Conservation (phyloP, 352 stramenopile genomes). For the Pythium phragmiticola region DNA sequence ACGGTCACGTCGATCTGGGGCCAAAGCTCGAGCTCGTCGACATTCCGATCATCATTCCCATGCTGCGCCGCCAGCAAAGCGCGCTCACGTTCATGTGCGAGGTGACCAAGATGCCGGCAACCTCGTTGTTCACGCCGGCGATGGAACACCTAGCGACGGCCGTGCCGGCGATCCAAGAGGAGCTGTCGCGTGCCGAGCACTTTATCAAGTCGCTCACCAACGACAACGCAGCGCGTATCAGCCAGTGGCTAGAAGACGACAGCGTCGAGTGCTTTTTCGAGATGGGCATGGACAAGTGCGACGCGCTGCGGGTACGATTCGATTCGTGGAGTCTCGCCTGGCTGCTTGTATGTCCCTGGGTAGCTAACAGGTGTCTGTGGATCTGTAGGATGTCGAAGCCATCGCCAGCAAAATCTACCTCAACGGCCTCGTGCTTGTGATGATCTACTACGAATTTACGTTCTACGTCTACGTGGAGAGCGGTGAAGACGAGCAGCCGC, state of each 20-base stretch:
- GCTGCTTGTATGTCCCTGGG: neutral
- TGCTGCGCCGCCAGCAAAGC: constrained; percentile 91
- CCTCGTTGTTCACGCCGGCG: constrained; percentile 83
- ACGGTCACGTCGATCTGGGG: constrained; percentile 89
- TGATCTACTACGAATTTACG: constrained; percentile 91
- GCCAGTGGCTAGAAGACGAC: constrained; percentile 90
- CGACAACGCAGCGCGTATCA: constrained; percentile 45
- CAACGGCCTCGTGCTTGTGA: constrained; percentile 87
- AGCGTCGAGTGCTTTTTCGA: constrained; percentile 92
- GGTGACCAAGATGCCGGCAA: constrained; percentile 87
- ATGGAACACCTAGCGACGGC: constrained; percentile 86
- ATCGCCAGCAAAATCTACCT: constrained; percentile 95
- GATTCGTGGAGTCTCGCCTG: neutral
- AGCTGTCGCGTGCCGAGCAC: constrained; percentile 81
- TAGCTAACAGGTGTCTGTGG: neutral
- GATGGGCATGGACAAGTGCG: constrained; percentile 71
- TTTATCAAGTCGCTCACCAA: constrained; percentile 68
- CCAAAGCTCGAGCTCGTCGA: constrained; percentile 88
- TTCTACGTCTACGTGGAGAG: constrained; percentile 92
- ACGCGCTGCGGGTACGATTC: constrained; percentile 48
- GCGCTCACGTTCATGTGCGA: constrained; percentile 93
- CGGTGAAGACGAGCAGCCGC: constrained; percentile 86
- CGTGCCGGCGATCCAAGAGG: constrained; percentile 83
- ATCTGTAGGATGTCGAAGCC: constrained; percentile 85
- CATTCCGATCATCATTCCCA: constrained; percentile 93